Evolutionary conservation across 106 monocot genomes (phyloP).

Genomic region (Dendrobium catenatum): DNA sequence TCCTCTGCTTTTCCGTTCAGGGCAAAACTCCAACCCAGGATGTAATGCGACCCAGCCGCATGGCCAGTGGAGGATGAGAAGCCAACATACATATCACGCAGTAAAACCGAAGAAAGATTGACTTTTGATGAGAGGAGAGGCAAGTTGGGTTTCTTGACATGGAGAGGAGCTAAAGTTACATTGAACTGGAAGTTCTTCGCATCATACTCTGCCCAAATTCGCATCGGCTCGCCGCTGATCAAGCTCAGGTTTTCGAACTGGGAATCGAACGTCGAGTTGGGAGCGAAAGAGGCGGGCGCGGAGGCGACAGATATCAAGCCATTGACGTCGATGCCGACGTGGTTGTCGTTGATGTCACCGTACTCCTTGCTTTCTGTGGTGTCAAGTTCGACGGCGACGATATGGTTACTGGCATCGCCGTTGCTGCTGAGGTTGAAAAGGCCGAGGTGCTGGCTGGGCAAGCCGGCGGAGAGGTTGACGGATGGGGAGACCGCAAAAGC

Average conservation of each 20-base stretch:
- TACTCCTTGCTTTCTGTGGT: slow-evolving; percentile 17
- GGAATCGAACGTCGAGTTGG: slow-evolving; percentile 9
- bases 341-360: slow-evolving; percentile 19
- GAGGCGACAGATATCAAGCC: slow-evolving; percentile 27
- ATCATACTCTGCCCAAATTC: slow-evolving; percentile 63
- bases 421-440: slow-evolving; percentile 23
- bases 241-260: slow-evolving; percentile 18
- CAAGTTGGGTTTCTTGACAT: slow-evolving; percentile 16
- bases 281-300: neutral
- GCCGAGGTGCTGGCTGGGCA: slow-evolving; percentile 28
- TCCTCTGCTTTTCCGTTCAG: slow-evolving; percentile 35
- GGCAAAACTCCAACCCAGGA: slow-evolving; percentile 64
- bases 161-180: slow-evolving; percentile 41
- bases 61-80: slow-evolving; percentile 65
- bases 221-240: slow-evolving; percentile 27
- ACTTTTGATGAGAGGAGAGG: slow-evolving; percentile 38
- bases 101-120: slow-evolving; percentile 41
- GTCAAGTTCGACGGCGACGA: slow-evolving; percentile 38
- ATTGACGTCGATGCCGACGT: slow-evolving; percentile 29
- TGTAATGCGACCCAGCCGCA: slow-evolving; percentile 44
- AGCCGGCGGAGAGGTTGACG: slow-evolving; percentile 2
- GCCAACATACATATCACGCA: slow-evolving; percentile 54
- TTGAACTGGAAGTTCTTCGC: slow-evolving; percentile 32
- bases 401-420: slow-evolving; percentile 5
- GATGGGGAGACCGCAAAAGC: slow-evolving; percentile 16